phyloP scores from a whole-genome alignment of 1,139 yeast genomes.

The Kurtzmaniella quercitrusa region DNA sequence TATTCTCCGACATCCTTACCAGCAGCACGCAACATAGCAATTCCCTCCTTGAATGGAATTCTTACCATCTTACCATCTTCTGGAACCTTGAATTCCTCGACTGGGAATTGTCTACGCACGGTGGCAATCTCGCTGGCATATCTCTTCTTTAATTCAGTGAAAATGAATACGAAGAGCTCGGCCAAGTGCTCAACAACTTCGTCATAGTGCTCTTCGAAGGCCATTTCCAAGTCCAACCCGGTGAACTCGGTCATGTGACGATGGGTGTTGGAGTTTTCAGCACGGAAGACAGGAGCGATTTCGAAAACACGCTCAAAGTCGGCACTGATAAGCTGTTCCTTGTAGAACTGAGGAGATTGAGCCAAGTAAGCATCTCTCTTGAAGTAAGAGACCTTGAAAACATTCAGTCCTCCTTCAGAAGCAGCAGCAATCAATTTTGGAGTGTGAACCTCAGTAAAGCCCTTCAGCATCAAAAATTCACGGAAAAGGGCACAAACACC shows the following conservation, averaged over 20 bases:
- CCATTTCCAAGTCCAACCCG: constrained; percentile 97
- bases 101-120: constrained; percentile 94
- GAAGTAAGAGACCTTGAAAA: constrained; percentile 89
- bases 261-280: constrained; percentile 97
- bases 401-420: constrained; percentile 97
- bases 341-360: constrained; percentile 96
- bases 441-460: constrained; percentile 88
- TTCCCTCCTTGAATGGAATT: constrained; percentile 86
- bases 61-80: constrained; percentile 86
- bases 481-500: constrained; percentile 87
- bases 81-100: constrained; percentile 94
- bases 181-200: constrained; percentile 84
- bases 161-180: constrained; percentile 85
- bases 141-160: constrained; percentile 75
- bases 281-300: constrained; percentile 97
- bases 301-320: constrained; percentile 96
- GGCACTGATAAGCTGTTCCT: constrained; percentile 96
- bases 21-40: constrained; percentile 74
- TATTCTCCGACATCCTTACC: constrained; percentile 81
- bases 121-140: constrained; percentile 79
- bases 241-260: constrained; percentile 99
- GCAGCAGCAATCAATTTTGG: constrained; percentile 95
- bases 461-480: constrained; percentile 67
- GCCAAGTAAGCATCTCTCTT: constrained; percentile 91
- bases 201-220: constrained; percentile 96